Conservation (phyloP, 192 early-diverging fungal species). For the Funneliformis mosseae region DNA sequence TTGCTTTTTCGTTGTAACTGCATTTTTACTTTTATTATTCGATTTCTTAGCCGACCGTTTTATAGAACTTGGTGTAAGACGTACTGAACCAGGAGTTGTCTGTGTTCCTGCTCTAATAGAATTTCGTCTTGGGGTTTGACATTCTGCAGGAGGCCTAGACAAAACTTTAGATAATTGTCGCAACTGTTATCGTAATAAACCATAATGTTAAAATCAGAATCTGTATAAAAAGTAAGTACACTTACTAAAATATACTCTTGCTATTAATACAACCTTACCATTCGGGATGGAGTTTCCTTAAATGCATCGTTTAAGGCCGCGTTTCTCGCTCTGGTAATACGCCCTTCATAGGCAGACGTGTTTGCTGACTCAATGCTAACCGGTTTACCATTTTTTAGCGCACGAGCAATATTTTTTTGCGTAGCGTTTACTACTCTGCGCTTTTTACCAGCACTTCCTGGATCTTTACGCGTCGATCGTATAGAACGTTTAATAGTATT, state of each 20-base stretch:
- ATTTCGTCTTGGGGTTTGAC: constrained; percentile 7
- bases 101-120: background rate
- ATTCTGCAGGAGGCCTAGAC: background rate
- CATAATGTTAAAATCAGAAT: background rate
- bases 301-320: background rate
- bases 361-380: background rate
- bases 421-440: constrained; percentile 1
- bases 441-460: constrained; percentile 6
- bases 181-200: background rate
- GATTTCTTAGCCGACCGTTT: background rate
- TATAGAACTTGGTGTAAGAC: background rate
- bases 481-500: background rate
- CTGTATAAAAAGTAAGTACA: background rate
- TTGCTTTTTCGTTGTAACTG: background rate
- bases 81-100: background rate
- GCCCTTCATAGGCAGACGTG: background rate
- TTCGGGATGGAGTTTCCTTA: constrained; percentile 13
- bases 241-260: background rate
- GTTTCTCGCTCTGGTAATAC: background rate
- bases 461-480: background rate
- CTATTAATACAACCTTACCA: constrained; percentile 6
- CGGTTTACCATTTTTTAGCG: background rate
- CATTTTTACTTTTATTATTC: background rate
- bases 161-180: constrained; percentile 9
- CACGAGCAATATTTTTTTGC: background rate